Percentiles rank a stretch among this genome's conserved stretches.
Conservation (phyloP, 225 moss, liverwort and hornwort species). For the Physcomitrellopsis africana region DNA sequence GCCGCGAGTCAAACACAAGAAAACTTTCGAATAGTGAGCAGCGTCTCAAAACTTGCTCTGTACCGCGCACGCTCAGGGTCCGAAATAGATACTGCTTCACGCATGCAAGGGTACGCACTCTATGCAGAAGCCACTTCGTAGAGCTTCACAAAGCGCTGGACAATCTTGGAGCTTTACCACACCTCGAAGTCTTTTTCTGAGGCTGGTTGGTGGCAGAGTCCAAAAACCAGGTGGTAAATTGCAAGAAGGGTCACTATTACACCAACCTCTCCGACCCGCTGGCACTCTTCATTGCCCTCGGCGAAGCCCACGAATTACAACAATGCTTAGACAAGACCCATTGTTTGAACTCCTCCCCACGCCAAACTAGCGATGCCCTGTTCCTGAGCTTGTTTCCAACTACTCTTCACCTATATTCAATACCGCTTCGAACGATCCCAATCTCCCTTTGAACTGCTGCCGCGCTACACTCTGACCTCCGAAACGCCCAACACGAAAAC, state of each 20-base stretch:
- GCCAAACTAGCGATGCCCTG: background rate
- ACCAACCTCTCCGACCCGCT: slow-evolving; percentile 5
- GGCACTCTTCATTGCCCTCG: slow-evolving; percentile 14
- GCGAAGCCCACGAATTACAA: slow-evolving; percentile 28
- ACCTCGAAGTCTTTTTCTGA: slow-evolving; percentile 23
- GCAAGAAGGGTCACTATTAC: slow-evolving; percentile 22
- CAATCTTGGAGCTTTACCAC: slow-evolving; percentile 21
- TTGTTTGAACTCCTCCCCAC: background rate
- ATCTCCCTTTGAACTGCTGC: slow-evolving; percentile 16
- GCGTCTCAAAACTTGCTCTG: slow-evolving; percentile 16
- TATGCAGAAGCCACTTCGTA: slow-evolving; percentile 18
- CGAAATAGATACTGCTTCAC: slow-evolving; percentile 10
- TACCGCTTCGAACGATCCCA: background rate
- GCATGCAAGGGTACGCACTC: background rate
- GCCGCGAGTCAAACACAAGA: slow-evolving; percentile 5
- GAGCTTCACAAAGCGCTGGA: slow-evolving; percentile 2
- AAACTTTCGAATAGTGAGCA: slow-evolving; percentile 1
- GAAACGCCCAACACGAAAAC: slow-evolving; percentile 20
- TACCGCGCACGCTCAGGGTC: slow-evolving; percentile 9
- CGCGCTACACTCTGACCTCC: slow-evolving; percentile 2
- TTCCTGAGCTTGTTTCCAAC: background rate
- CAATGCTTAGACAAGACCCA: slow-evolving; percentile 14
- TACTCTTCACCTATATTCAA: slow-evolving; percentile 1
- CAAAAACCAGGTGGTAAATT: slow-evolving; percentile 20
- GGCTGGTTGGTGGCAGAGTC: slow-evolving; percentile 18